Evolutionary conservation across 2,329 filamentous ascomycete genomes (phyloP).

Genomic region (Beauveria brongniartii): DNA sequence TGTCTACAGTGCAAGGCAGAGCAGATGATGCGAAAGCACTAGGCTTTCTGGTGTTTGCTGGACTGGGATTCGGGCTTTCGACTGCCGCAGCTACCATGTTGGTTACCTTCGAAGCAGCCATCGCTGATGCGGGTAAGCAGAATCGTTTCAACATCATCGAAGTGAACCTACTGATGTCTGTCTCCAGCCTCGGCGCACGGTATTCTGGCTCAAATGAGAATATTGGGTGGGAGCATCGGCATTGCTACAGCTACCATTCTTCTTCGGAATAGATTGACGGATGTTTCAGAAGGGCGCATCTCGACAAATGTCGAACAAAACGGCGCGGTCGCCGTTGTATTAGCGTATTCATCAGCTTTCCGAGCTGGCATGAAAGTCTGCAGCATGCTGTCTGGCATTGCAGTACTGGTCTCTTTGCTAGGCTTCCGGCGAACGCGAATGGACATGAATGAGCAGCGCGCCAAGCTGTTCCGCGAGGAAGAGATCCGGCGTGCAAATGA

Average conservation of each 20-base stretch:
- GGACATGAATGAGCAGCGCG: constrained; percentile 20
- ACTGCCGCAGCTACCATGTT: constrained; percentile 41
- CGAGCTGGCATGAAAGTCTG: constrained; percentile 39
- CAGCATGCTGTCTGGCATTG: constrained; percentile 31
- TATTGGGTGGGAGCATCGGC: constrained; percentile 46
- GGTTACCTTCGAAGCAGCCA: constrained; percentile 32
- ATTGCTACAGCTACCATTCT: constrained; percentile 45
- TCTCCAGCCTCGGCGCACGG: constrained; percentile 44
- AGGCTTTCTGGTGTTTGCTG: constrained; percentile 43
- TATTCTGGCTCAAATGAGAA: constrained; percentile 41
- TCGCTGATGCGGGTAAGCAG: constrained; percentile 37
- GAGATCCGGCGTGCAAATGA: neutral
- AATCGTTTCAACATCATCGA: neutral
- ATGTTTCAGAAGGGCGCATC: neutral
- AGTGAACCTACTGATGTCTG: neutral
- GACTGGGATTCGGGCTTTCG: constrained; percentile 43
- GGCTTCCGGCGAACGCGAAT: constrained; percentile 29
- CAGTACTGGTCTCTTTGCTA: constrained; percentile 31
- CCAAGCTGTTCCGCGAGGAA: constrained; percentile 1
- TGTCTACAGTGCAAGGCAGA: constrained; percentile 28
- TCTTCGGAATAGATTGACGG: constrained; percentile 24
- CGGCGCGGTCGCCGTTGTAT: constrained; percentile 23
- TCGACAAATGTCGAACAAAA: constrained; percentile 20
- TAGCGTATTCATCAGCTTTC: constrained; percentile 37
- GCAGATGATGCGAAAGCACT: constrained; percentile 36